Evolutionary conservation across 1,284 basidiomycete species (phyloP).

Genomic region (Cryptococcus floricola): DNA sequence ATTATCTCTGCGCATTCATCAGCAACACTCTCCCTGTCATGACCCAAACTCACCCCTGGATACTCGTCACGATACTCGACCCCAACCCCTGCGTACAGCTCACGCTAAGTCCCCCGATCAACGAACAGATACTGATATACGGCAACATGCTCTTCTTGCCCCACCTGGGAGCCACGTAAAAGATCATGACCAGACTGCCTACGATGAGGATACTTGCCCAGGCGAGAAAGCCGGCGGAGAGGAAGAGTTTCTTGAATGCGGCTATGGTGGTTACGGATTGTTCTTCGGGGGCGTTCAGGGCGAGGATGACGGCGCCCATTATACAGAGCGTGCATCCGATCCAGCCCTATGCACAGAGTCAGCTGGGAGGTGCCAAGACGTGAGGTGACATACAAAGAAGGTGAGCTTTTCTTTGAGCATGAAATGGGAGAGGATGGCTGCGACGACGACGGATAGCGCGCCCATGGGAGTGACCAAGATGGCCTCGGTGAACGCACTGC

Average conservation of each 20-base stretch:
- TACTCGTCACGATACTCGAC: slow-evolving; percentile 80
- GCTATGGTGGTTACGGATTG: slow-evolving; percentile 73
- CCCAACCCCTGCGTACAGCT: slow-evolving; percentile 94
- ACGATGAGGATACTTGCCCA: slow-evolving; percentile 54
- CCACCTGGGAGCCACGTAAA: slow-evolving; percentile 56
- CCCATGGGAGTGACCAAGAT: slow-evolving; percentile 67
- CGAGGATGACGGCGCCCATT: slow-evolving; percentile 63
- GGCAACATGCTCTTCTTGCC: slow-evolving; percentile 93
- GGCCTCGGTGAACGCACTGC: slow-evolving; percentile 41
- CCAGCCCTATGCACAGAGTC: slow-evolving; percentile 60
- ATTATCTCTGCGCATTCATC: slow-evolving; percentile 29
- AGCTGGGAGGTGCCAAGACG: neutral
- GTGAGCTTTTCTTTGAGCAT: slow-evolving; percentile 89
- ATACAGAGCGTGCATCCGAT: slow-evolving; percentile 83
- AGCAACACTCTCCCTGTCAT: neutral
- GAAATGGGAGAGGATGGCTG: slow-evolving; percentile 86
- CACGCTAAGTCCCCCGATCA: slow-evolving; percentile 95
- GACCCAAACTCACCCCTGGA: slow-evolving; percentile 62
- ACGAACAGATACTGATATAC: slow-evolving; percentile 89
- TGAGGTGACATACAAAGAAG: slow-evolving; percentile 41
- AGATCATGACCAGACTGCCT: slow-evolving; percentile 32
- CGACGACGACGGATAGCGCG: slow-evolving; percentile 92
- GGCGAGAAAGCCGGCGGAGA: slow-evolving; percentile 79
- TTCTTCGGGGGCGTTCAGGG: slow-evolving; percentile 74
- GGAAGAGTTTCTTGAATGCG: slow-evolving; percentile 75